phyloP scores from a whole-genome alignment of 208 protist species.

The Trypanosomatidae sp. region DNA sequence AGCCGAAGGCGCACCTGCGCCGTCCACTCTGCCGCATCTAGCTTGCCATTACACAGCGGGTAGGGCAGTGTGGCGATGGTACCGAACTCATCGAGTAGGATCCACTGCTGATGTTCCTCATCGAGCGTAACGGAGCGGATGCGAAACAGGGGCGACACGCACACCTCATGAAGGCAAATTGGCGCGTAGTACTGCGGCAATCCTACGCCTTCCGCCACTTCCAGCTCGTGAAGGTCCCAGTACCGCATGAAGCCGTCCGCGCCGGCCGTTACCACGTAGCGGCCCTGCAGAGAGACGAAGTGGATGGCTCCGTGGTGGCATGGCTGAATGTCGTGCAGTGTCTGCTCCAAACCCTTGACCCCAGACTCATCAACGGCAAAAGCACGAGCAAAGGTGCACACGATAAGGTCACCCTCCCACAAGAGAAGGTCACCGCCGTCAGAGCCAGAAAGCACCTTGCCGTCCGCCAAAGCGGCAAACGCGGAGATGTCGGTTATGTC shows the following conservation, averaged over 20 bases:
- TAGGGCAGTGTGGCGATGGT: conserved; percentile 34
- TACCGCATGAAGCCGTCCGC: conserved; percentile 96
- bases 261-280: conserved; percentile 92
- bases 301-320: conserved; percentile 92
- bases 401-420: conserved; percentile 97
- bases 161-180: conserved; percentile 75
- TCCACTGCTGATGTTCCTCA: conserved; percentile 52
- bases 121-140: conserved; percentile 77
- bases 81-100: conserved; percentile 86
- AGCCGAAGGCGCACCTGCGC: conserved; percentile 46
- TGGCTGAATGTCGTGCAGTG: conserved; percentile 36
- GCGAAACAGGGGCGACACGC: conserved; percentile 33
- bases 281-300: conserved; percentile 73
- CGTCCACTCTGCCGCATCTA: neutral
- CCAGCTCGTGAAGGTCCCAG: conserved; percentile 93
- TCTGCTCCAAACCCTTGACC: conserved; percentile 24
- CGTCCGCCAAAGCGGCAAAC: conserved; percentile 93
- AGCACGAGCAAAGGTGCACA: conserved; percentile 87
- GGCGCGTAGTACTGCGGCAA: conserved; percentile 73
- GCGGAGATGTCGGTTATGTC: conserved; percentile 96
- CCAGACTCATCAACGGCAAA: conserved; percentile 27
- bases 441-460: conserved; percentile 95
- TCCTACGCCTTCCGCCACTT: conserved; percentile 89
- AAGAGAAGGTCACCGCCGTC: conserved; percentile 95
- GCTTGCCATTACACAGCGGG: conserved; percentile 11